phyloP scores from a whole-genome alignment of 345 rosid genomes.

The Brassica incana region DNA sequence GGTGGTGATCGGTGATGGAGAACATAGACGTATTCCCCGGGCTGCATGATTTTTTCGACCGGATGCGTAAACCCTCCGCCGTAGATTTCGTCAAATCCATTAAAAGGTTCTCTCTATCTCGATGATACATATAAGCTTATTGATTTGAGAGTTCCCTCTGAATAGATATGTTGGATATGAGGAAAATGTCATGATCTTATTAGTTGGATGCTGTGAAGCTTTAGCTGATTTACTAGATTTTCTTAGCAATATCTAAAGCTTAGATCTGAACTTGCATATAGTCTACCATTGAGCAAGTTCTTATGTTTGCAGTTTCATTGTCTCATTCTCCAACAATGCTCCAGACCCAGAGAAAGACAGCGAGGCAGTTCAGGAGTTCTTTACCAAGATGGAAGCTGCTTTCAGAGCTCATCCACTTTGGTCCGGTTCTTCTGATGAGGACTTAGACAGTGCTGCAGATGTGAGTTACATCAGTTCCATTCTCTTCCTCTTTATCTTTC shows the following conservation, averaged over 20 bases:
- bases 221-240: not conserved
- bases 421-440: slow-evolving; percentile 95
- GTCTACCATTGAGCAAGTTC: not conserved
- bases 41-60: slow-evolving; percentile 83
- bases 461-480: slow-evolving; percentile 43
- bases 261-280: not conserved
- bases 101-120: slow-evolving; percentile 59
- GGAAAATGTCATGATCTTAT: not conserved
- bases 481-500: not conserved
- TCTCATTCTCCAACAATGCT: slow-evolving; percentile 77
- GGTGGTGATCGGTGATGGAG: slow-evolving; percentile 54
- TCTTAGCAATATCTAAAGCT: not conserved
- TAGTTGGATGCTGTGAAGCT: not conserved
- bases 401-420: slow-evolving; percentile 93
- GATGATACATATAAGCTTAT: not conserved
- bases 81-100: slow-evolving; percentile 91
- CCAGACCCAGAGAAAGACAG: slow-evolving; percentile 89
- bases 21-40: slow-evolving; percentile 76
- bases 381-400: slow-evolving; percentile 78
- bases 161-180: not conserved
- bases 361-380: slow-evolving; percentile 66
- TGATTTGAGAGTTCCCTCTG: not conserved
- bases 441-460: slow-evolving; percentile 90
- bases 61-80: slow-evolving; percentile 95
- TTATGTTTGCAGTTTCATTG: slow-evolving; percentile 75